Evolutionary conservation across 2,329 filamentous ascomycete genomes (phyloP).

Genomic region (Chlorencoelia australis): DNA sequence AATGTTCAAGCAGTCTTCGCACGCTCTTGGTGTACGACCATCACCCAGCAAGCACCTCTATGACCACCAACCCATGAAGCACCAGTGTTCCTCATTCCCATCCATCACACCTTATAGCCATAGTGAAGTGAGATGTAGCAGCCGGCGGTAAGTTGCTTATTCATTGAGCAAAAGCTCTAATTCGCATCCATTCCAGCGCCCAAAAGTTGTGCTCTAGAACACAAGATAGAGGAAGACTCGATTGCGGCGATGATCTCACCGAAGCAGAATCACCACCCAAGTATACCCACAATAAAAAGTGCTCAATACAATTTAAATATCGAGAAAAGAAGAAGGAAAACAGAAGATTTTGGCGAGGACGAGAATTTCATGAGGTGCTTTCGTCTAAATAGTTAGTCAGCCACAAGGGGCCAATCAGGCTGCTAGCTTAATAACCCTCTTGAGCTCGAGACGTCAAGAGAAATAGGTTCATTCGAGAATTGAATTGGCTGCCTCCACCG

Average conservation of each 20-base stretch:
- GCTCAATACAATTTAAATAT: slow-evolving; percentile 48
- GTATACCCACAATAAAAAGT: slow-evolving; percentile 65
- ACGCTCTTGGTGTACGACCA: background rate
- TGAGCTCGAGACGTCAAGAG: slow-evolving; percentile 9
- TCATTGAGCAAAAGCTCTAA: slow-evolving; percentile 39
- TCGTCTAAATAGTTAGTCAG: slow-evolving; percentile 1
- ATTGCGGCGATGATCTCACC: slow-evolving; percentile 36
- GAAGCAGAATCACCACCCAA: slow-evolving; percentile 37
- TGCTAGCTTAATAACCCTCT: slow-evolving; percentile 16
- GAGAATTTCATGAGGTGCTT: slow-evolving; percentile 17
- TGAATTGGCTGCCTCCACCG: slow-evolving; percentile 1
- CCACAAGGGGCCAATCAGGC: slow-evolving; percentile 18
- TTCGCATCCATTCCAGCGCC: slow-evolving; percentile 66
- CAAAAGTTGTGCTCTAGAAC: slow-evolving; percentile 44
- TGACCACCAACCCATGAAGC: no score
- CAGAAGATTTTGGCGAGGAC: slow-evolving; percentile 14
- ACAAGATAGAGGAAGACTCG: slow-evolving; percentile 67
- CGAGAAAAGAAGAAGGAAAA: slow-evolving; percentile 30
- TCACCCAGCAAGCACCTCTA: background rate
- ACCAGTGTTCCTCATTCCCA: background rate
- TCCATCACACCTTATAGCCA: background rate
- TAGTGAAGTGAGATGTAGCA: slow-evolving; percentile 42
- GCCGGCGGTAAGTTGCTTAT: slow-evolving; percentile 61
- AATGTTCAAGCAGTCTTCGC: background rate
- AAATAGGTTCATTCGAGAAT: slow-evolving; percentile 8